Evolutionary conservation across 208 protist genomes (phyloP).

Genomic region (Sergeia podlipaevii): DNA sequence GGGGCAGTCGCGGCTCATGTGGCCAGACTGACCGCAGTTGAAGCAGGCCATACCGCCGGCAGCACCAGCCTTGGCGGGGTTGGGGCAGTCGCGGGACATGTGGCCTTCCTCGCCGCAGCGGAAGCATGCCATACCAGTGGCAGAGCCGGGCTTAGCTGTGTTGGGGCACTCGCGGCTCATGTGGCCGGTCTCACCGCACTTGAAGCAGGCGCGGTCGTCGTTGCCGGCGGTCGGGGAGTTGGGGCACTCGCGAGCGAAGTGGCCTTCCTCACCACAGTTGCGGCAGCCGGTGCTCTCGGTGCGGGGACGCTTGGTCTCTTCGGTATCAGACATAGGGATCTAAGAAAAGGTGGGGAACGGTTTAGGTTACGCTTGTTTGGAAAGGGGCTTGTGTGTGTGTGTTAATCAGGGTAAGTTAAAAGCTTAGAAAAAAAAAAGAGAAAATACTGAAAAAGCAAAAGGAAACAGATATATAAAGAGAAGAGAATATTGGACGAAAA

Average conservation of each 20-base stretch:
- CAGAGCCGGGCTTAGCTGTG: slow-evolving; percentile 20
- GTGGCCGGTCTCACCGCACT: slow-evolving; percentile 61
- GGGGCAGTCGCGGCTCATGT: slow-evolving; percentile 47
- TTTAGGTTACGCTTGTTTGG: not conserved
- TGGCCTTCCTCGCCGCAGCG: slow-evolving; percentile 69
- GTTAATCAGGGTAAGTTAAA: too few species aligned
- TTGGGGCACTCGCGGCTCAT: slow-evolving; percentile 68
- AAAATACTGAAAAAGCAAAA: not conserved
- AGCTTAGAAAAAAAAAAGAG: slow-evolving; percentile 3
- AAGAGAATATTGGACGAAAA: not conserved
- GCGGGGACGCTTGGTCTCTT: slow-evolving; percentile 22
- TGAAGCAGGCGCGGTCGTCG: slow-evolving; percentile 50
- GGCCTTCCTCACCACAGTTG: slow-evolving; percentile 79
- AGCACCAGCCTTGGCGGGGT: slow-evolving; percentile 36
- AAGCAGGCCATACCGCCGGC: slow-evolving; percentile 45
- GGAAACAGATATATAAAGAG: not conserved
- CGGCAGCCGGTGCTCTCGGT: slow-evolving; percentile 48
- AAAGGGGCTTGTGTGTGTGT: not conserved
- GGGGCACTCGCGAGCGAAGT: slow-evolving; percentile 83
- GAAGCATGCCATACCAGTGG: slow-evolving; percentile 69
- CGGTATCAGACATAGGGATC: slow-evolving; percentile 27
- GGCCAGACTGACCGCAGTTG: slow-evolving; percentile 40
- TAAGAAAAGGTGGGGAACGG: too few species aligned
- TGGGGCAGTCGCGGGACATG: slow-evolving; percentile 87
- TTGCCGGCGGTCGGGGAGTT: slow-evolving; percentile 16